These are phyloP conservation scores for Onygena corvina DNA, from an alignment of 2,329 filamentous ascomycete species.

Conservation along the genomic window DNA sequence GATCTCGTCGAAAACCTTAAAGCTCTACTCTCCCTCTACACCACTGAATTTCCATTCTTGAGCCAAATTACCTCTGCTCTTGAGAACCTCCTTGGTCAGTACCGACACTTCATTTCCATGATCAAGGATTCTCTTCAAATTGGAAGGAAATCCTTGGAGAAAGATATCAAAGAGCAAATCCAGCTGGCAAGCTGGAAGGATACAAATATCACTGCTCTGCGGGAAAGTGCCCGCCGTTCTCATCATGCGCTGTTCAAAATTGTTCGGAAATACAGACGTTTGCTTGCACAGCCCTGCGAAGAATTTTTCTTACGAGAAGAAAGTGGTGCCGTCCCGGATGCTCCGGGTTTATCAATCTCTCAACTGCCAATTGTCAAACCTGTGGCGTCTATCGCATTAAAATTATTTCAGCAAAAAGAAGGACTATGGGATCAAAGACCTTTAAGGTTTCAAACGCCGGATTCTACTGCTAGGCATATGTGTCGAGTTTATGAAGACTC, in stretches of 20 bases:
- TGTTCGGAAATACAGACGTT: constrained; percentile 73
- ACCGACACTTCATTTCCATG: constrained; percentile 54
- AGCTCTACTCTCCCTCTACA: constrained; percentile 53
- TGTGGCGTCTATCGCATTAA: constrained; percentile 24
- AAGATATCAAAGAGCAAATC: constrained; percentile 84
- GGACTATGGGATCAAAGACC: constrained; percentile 37
- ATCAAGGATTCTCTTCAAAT: constrained; percentile 54
- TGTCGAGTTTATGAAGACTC: constrained; percentile 46
- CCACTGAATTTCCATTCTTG: constrained; percentile 48
- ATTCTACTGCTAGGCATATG: constrained; percentile 65
- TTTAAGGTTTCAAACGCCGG: constrained; percentile 57
- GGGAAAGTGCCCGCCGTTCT: constrained; percentile 78
- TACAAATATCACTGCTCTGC: constrained; percentile 79
- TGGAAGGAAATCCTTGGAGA: constrained; percentile 67
- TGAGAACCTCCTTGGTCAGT: constrained; percentile 65
- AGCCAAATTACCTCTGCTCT: constrained; percentile 52
- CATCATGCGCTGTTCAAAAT: constrained; percentile 87
- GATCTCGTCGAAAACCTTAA: constrained; percentile 51
- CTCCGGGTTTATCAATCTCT: neutral
- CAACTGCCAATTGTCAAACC: neutral
- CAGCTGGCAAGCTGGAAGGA: constrained; percentile 96
- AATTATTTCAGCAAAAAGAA: constrained; percentile 22
- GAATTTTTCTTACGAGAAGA: constrained; percentile 36
- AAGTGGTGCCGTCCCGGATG: constrained; percentile 20
- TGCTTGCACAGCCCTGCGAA: constrained; percentile 66